phyloP scores from a whole-genome alignment of 495 filamentous ascomycete genomes.

The Xylaria palmicola region DNA sequence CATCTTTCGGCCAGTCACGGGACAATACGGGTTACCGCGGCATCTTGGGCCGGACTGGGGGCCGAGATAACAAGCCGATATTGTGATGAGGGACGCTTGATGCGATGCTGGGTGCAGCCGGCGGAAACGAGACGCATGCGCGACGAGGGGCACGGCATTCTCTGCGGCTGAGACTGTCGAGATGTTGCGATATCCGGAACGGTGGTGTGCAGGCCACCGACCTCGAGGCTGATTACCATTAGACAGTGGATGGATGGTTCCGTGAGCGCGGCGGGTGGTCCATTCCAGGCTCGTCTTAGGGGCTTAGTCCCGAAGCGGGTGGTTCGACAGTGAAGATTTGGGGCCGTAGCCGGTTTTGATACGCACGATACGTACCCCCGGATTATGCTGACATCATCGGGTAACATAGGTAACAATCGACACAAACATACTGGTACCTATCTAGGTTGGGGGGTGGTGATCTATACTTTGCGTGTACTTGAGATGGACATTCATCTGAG shows the following conservation, averaged over 20 bases:
- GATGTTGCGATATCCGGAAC: too few relatives aligned
- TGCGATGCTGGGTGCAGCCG: not conserved
- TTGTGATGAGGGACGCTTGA: too few relatives aligned
- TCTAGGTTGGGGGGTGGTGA: not conserved
- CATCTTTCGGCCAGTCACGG: slow-evolving; percentile 3
- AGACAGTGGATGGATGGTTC: too few relatives aligned
- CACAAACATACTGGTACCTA: too few relatives aligned
- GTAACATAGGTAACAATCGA: not conserved
- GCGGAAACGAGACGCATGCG: not conserved
- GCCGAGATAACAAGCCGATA: too few relatives aligned
- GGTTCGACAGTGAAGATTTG: too few relatives aligned
- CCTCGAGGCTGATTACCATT: not conserved
- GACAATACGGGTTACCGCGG: not conserved
- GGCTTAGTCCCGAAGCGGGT: too few relatives aligned
- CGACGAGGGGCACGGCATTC: slow-evolving; percentile 6
- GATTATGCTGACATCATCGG: slow-evolving; percentile 13
- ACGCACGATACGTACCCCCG: too few relatives aligned
- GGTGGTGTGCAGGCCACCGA: not conserved
- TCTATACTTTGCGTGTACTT: not conserved
- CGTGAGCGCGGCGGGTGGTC: too few relatives aligned
- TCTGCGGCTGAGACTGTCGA: not conserved
- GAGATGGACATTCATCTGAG: not conserved
- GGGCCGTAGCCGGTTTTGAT: too few relatives aligned
- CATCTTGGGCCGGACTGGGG: too few relatives aligned
- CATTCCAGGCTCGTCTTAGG: too few relatives aligned